Percentiles rank a stretch among this genome's conserved stretches.
Conservation (phyloP, 1,284 basidiomycete genomes). For the Afroboletus lepidellus region DNA sequence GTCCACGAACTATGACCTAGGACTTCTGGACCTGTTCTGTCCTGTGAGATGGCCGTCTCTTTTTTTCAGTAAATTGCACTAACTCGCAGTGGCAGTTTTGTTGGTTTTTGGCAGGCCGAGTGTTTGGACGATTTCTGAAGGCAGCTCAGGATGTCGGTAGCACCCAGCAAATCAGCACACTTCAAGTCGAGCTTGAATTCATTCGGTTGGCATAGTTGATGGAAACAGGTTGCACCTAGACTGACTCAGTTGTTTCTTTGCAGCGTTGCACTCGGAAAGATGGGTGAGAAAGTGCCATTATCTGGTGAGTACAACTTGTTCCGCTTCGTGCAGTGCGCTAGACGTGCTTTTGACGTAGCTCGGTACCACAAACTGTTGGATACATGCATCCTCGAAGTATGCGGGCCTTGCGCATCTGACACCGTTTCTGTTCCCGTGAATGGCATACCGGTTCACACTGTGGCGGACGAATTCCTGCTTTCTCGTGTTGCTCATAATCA, state of each 20-base stretch:
- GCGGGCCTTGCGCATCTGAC: not conserved
- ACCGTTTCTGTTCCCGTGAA: not conserved
- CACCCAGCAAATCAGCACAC: not conserved
- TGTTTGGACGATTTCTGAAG: not conserved
- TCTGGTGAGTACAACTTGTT: not conserved
- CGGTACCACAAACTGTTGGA: not conserved
- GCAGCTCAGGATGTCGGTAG: not conserved
- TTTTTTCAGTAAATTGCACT: not conserved
- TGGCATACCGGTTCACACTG: not conserved
- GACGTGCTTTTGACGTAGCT: not conserved
- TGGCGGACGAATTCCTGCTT: not conserved
- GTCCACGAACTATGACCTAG: not conserved
- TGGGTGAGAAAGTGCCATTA: not conserved
- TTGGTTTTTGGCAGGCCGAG: not conserved
- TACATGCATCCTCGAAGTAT: not conserved
- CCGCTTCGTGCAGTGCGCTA: not conserved
- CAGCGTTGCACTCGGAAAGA: not conserved
- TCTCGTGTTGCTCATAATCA: not conserved
- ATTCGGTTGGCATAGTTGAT: not conserved
- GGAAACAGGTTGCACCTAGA: not conserved
- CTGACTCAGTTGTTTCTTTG: not conserved
- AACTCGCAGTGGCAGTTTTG: not conserved
- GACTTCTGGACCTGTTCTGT: not conserved
- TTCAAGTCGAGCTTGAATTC: not conserved
- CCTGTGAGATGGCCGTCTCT: not conserved